Percentiles rank a stretch among this genome's conserved stretches.
These are phyloP conservation scores for Millerozyma acaciae DNA, from an alignment of 805 yeast genomes.

Conservation along the genomic window DNA sequence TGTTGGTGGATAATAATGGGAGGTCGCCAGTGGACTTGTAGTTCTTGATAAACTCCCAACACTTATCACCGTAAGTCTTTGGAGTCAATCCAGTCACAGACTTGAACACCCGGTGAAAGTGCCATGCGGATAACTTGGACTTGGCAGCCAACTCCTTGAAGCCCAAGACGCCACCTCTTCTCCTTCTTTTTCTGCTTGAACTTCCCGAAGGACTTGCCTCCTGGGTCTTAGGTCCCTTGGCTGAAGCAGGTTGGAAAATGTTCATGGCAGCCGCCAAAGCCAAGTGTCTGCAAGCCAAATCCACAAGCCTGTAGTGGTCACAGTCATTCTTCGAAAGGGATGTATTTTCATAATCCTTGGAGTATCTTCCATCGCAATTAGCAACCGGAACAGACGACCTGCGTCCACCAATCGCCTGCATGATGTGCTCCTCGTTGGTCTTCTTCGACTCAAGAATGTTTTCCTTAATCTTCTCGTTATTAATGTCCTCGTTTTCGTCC, in stretches of 20 bases:
- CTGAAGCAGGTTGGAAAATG: conserved; percentile 22
- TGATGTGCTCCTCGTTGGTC: conserved; percentile 20
- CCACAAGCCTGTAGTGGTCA: conserved; percentile 66
- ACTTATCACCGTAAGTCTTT: conserved; percentile 81
- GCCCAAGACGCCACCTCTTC: conserved; percentile 76
- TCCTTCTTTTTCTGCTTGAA: conserved; percentile 39
- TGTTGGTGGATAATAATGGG: conserved; percentile 9
- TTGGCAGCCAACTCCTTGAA: conserved; percentile 86
- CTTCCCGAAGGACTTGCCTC: conserved; percentile 14
- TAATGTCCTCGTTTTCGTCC: conserved; percentile 42
- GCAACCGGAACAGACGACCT: conserved; percentile 29
- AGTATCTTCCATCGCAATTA: conserved; percentile 18
- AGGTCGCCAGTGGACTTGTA: conserved; percentile 19
- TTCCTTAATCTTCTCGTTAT: conserved; percentile 33
- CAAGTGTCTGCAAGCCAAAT: conserved; percentile 78
- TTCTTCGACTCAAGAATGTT: conserved; percentile 27
- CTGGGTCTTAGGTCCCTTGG: conserved; percentile 16
- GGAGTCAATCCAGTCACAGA: conserved; percentile 84
- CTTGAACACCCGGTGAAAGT: conserved; percentile 86
- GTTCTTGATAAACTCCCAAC: conserved; percentile 56
- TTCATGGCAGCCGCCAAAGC: conserved; percentile 69
- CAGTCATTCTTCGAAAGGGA: conserved; percentile 54
- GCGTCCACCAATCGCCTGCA: conserved; percentile 20
- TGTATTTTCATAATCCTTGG: conserved; percentile 21
- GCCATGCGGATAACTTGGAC: conserved; percentile 85